Evolutionary conservation across 345 rosid species (phyloP), one percentile per base, ranked within the genome.

Genomic region (Triadica sebifera): DNA sequence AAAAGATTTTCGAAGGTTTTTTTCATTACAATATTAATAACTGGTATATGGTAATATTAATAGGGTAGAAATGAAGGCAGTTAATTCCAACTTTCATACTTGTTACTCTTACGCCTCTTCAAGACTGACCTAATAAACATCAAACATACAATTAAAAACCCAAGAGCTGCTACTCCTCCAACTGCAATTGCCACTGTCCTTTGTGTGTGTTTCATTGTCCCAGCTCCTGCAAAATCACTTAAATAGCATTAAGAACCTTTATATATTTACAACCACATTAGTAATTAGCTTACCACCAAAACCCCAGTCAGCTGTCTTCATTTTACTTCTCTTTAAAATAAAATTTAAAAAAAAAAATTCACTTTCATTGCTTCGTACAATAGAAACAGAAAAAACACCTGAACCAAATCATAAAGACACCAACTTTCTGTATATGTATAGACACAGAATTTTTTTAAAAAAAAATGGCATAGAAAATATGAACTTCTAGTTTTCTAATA

Each of bases 141-240:
- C 84, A 94, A 70, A 78, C 87, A 88, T 64, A 83, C 94, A 59
- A 90, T 24, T 4, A 87, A 69, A 71, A 92, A 89, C 22, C 91
- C 93, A 16, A 86, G 77, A 46, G 86, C 97, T 55, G 96, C 96
- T 38, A 86, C 87, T 62, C 94, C 91, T 67, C 98, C 98, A 3
- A 94, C 85, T 37, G 85, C 94, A 65, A 89, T 86, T n/a, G 96
- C 97, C 84, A 89, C 93, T 0, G 92, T 90, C 83, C 80, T 90
- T 79, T 88, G 83, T 3, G 89, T 85, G 45, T 85, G 87, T 49
- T 87, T 83, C 78, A 75, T 82, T 60, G 82, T 74, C 79, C 71
- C 74, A 43, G 38, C 68, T 19, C 51, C 60, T 12, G 4, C 60
- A 56, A 24, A 6, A 25, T 9, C 20, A 66, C 22, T 12, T 55